phyloP scores from a whole-genome alignment of 2,329 filamentous ascomycete genomes.

The Cercospora sp. region DNA sequence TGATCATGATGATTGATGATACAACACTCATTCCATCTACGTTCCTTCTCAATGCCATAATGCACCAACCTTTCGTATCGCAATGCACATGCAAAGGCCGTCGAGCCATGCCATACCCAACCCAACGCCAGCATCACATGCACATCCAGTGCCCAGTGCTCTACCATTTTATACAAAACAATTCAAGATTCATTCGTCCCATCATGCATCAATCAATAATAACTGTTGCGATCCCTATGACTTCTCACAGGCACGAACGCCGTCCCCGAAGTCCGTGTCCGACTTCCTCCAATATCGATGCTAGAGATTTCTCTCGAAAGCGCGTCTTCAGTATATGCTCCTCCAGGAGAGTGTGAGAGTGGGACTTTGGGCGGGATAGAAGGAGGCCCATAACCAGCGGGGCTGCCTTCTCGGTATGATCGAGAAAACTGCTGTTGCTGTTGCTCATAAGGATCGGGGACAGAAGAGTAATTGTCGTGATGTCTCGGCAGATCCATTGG shows the following conservation, averaged over 20 bases:
- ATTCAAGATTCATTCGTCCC: background rate
- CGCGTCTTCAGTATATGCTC: slow-evolving; percentile 52
- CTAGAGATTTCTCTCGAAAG: slow-evolving; percentile 68
- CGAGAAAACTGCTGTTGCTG: slow-evolving; percentile 51
- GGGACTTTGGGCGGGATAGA: slow-evolving; percentile 27
- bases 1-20: background rate
- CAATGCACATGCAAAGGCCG: background rate
- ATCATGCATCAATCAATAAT: slow-evolving; percentile 26
- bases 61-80: background rate
- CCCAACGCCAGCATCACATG: background rate
- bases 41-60: background rate
- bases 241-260: slow-evolving; percentile 37
- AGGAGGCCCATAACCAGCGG: slow-evolving; percentile 17
- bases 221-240: slow-evolving; percentile 36
- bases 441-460: slow-evolving; percentile 51
- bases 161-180: background rate
- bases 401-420: slow-evolving; percentile 39
- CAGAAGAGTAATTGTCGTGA: slow-evolving; percentile 46
- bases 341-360: slow-evolving; percentile 24
- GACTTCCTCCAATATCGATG: slow-evolving; percentile 46
- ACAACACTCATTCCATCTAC: background rate
- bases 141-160: slow-evolving; percentile 2
- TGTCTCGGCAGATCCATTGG: slow-evolving; percentile 32
- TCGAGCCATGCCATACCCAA: background rate
- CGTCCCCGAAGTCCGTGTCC: slow-evolving; percentile 20